phyloP scores from a whole-genome alignment of 257 asterid genomes.

The Nicotiana noctiflora region DNA sequence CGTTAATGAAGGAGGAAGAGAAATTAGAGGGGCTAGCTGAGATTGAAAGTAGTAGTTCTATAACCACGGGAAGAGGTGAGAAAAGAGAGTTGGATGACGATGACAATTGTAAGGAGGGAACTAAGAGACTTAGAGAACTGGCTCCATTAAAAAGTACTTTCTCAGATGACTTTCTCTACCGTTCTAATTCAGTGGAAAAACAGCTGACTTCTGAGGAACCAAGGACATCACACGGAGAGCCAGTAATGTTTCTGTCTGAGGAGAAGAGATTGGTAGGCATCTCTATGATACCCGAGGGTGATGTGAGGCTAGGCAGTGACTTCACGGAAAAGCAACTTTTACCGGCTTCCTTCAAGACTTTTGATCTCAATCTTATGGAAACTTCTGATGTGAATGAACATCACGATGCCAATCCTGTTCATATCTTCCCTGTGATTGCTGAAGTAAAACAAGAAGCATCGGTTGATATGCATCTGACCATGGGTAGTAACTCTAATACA shows the following conservation, averaged over 20 bases:
- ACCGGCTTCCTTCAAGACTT: slow-evolving; percentile 74
- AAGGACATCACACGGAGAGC: slow-evolving; percentile 28
- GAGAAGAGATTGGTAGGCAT: slow-evolving; percentile 38
- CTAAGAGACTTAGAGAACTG: slow-evolving; percentile 31
- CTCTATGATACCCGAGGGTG: slow-evolving; percentile 39
- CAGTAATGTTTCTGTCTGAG: slow-evolving; percentile 33
- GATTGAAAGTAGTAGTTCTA: slow-evolving; percentile 32
- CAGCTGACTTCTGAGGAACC: slow-evolving; percentile 36
- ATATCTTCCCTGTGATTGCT: slow-evolving; percentile 30
- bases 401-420: slow-evolving; percentile 36
- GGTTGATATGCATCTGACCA: slow-evolving; percentile 64
- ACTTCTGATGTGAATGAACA: slow-evolving; percentile 50
- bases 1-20: slow-evolving; percentile 30
- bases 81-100: slow-evolving; percentile 44
- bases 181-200: slow-evolving; percentile 34
- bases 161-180: slow-evolving; percentile 36
- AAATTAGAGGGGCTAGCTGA: slow-evolving; percentile 31
- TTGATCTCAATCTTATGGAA: slow-evolving; percentile 80
- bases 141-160: slow-evolving; percentile 29
- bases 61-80: slow-evolving; percentile 41
- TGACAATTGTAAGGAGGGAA: slow-evolving; percentile 33
- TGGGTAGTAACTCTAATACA: slow-evolving; percentile 36
- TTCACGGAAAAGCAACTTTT: slow-evolving; percentile 54
- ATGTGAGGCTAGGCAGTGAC: slow-evolving; percentile 26
- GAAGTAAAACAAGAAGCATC: slow-evolving; percentile 37